These are phyloP conservation scores for Gymnopilus junonius DNA, from an alignment of 768 basidiomycete genomes.

Conservation along the genomic window DNA sequence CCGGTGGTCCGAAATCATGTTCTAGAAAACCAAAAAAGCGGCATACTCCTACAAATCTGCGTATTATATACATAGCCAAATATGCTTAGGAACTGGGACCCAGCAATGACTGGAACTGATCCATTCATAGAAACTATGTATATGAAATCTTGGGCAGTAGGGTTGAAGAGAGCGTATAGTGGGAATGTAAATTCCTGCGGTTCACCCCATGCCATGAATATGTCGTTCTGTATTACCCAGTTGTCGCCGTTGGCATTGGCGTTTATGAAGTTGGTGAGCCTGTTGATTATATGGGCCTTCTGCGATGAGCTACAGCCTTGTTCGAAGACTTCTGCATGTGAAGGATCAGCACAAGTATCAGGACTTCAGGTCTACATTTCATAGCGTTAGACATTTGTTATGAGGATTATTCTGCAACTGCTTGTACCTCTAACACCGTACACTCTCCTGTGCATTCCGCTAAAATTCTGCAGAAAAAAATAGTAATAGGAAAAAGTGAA, in stretches of 20 bases:
- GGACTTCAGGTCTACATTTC: neutral
- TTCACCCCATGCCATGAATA: neutral
- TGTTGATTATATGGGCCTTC: neutral
- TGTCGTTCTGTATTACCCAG: neutral
- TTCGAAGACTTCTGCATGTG: neutral
- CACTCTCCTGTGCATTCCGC: too few species aligned
- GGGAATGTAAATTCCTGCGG: neutral
- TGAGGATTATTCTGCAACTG: too few species aligned
- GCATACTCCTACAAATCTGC: neutral
- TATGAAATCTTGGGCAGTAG: neutral
- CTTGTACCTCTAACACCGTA: too few species aligned
- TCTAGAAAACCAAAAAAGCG: neutral
- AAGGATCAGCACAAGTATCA: neutral
- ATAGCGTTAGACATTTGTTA: too few species aligned
- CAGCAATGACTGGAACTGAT: neutral
- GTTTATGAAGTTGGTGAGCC: neutral
- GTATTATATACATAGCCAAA: neutral
- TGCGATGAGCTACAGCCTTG: neutral
- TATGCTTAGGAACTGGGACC: neutral
- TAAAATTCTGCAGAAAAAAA: too few species aligned
- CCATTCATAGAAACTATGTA: neutral
- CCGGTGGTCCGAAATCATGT: neutral
- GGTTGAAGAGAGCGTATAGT: neutral
- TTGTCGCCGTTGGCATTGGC: neutral
- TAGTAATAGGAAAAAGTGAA: too few species aligned